Evolutionary conservation across 805 yeast genomes (phyloP).

Genomic region (Ogataea methylovora): DNA sequence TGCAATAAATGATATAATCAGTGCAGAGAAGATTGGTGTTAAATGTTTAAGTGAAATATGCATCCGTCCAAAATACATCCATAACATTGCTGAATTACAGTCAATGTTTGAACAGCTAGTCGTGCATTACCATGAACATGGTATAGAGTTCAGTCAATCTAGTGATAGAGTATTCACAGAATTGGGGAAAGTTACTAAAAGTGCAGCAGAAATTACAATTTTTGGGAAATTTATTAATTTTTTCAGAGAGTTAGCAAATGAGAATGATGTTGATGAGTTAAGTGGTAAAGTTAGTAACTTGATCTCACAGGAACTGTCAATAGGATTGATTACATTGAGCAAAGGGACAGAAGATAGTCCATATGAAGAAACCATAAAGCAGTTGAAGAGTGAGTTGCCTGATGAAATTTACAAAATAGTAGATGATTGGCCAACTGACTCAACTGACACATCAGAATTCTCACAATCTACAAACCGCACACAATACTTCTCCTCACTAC

Average conservation of each 20-base stretch:
- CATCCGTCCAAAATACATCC: slow-evolving; percentile 2
- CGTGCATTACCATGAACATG: slow-evolving; percentile 13
- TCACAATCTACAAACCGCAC: no score
- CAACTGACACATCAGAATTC: no score
- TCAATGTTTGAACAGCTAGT: slow-evolving; percentile 27
- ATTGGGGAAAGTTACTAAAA: neutral
- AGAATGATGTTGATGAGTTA: neutral
- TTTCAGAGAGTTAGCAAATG: slow-evolving; percentile 3
- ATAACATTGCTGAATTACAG: slow-evolving; percentile 23
- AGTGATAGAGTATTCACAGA: slow-evolving; percentile 7
- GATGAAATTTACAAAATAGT: slow-evolving; percentile 7
- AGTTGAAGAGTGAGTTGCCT: slow-evolving; percentile 4
- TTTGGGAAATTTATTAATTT: slow-evolving; percentile 4
- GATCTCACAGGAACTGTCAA: slow-evolving; percentile 4
- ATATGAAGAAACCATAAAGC: neutral
- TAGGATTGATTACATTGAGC: slow-evolving; percentile 5
- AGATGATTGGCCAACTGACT: slow-evolving; percentile 13
- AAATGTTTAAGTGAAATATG: slow-evolving; percentile 3
- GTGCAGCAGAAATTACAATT: slow-evolving; percentile 1
- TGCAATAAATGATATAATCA: slow-evolving; percentile 3
- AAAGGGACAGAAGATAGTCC: neutral
- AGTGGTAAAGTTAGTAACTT: neutral
- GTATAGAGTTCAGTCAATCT: slow-evolving; percentile 9
- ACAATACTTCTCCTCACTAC: no score
- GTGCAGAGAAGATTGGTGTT: slow-evolving; percentile 1